Percentiles rank a stretch among this genome's conserved stretches.
Evolutionary conservation across 495 filamentous ascomycete genomes (phyloP).

Genomic region (Penicillium cosmopolitanum): DNA sequence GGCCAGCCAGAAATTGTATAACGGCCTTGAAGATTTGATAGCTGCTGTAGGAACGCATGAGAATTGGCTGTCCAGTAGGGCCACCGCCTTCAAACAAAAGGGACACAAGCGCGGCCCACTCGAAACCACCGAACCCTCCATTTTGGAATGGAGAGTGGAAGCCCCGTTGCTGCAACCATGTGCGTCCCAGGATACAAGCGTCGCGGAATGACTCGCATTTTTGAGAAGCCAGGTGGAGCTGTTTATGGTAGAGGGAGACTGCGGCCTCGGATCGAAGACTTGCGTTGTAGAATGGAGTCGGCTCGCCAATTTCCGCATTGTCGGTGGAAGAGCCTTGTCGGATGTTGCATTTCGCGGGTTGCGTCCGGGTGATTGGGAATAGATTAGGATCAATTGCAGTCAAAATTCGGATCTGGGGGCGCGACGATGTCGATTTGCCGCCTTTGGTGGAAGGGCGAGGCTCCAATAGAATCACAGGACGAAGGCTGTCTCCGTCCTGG

Average conservation of each 20-base stretch:
- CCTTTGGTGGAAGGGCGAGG: constrained; percentile 35
- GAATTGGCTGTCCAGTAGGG: constrained; percentile 65
- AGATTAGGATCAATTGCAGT: constrained; percentile 65
- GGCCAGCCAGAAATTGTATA: constrained; percentile 77
- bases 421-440: constrained; percentile 31
- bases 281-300: constrained; percentile 89
- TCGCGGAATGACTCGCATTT: constrained; percentile 75
- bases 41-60: constrained; percentile 81
- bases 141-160: constrained; percentile 64
- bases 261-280: constrained; percentile 78
- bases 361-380: constrained; percentile 70
- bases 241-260: constrained; percentile 71
- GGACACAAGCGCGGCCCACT: constrained; percentile 81
- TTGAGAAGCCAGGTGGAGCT: constrained; percentile 65
- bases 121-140: constrained; percentile 94
- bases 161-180: constrained; percentile 89
- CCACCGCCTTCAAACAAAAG: constrained; percentile 78
- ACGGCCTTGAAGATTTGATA: constrained; percentile 94
- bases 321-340: constrained; percentile 51
- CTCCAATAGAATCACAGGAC: constrained; percentile 69
- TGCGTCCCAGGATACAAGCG: constrained; percentile 80
- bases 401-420: constrained; percentile 75
- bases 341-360: constrained; percentile 71
- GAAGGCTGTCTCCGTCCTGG: constrained; percentile 76
- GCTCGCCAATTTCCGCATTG: constrained; percentile 35